Conservation (phyloP, 306 rosid genomes). For the Citrullus mucosospermus region DNA sequence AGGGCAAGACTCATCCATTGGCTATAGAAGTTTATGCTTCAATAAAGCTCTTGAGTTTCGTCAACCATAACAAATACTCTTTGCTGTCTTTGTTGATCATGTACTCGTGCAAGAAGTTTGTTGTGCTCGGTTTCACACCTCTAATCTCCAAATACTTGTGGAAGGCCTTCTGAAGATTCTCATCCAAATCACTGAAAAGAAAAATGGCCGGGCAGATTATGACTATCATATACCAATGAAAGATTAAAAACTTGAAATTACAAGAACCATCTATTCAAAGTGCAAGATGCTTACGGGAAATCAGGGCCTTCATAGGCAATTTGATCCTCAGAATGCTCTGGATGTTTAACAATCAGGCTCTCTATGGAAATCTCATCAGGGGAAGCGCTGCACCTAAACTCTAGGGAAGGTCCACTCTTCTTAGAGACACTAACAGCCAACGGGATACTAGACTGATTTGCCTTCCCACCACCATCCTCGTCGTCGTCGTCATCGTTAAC, state of each 20-base stretch:
- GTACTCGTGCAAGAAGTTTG: slow-evolving; percentile 81
- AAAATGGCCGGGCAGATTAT: neutral
- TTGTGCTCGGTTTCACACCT: slow-evolving; percentile 80
- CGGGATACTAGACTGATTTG: slow-evolving; percentile 56
- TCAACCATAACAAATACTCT: slow-evolving; percentile 71
- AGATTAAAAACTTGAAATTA: neutral
- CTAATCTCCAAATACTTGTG: slow-evolving; percentile 77
- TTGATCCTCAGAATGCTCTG: slow-evolving; percentile 49
- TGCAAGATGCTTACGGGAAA: slow-evolving; percentile 42
- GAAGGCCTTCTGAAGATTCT: slow-evolving; percentile 71
- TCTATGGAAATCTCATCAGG: slow-evolving; percentile 69
- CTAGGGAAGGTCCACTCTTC: slow-evolving; percentile 45
- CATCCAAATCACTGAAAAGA: slow-evolving; percentile 61
- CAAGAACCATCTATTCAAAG: neutral
- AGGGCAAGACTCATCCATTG: neutral
- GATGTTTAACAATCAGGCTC: slow-evolving; percentile 52
- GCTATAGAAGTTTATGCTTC: slow-evolving; percentile 26
- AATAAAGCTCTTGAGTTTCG: slow-evolving; percentile 54
- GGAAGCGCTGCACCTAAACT: slow-evolving; percentile 62
- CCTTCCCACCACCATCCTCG: slow-evolving; percentile 23
- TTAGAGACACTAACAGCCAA: slow-evolving; percentile 56
- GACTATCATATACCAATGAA: neutral
- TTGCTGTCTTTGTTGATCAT: slow-evolving; percentile 88
- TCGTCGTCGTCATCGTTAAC: slow-evolving; percentile 11
- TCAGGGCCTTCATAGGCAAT: slow-evolving; percentile 86